phyloP scores from a whole-genome alignment of 805 yeast genomes.

The Yueomyces sinensis region DNA sequence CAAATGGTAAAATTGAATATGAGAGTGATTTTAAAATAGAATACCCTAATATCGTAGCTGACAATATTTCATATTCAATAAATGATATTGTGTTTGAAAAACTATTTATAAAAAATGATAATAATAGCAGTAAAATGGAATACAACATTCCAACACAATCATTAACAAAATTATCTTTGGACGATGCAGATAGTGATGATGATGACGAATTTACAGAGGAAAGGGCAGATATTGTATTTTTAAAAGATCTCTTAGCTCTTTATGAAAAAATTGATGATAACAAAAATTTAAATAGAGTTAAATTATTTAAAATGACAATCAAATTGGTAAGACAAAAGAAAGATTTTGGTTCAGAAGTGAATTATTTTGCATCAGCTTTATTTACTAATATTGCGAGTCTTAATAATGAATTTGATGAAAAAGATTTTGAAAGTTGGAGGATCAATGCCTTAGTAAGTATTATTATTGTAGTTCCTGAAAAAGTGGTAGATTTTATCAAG shows the following conservation, averaged over 20 bases:
- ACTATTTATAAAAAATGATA: not conserved
- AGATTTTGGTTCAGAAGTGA: constrained; percentile 45
- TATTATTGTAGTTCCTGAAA: constrained; percentile 39
- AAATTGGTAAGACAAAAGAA: constrained; percentile 53
- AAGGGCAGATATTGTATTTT: constrained; percentile 44
- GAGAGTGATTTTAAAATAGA: constrained; percentile 16
- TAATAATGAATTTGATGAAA: constrained; percentile 41
- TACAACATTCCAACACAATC: not conserved
- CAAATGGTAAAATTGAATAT: constrained; percentile 15
- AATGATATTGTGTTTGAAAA: constrained; percentile 3
- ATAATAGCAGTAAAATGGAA: not conserved
- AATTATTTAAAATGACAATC: constrained; percentile 29
- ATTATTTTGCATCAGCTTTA: constrained; percentile 42
- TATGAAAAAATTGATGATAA: constrained; percentile 28
- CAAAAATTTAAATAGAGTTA: constrained; percentile 26
- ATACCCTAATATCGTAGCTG: constrained; percentile 8
- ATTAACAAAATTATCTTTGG: not conserved
- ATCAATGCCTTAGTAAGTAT: constrained; percentile 56
- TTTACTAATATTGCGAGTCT: constrained; percentile 38
- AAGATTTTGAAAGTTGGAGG: constrained; percentile 48
- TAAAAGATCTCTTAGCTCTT: constrained; percentile 57
- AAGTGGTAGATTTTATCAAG: constrained; percentile 26
- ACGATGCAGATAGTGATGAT: constrained; percentile 14
- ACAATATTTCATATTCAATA: not conserved
- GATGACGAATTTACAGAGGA: constrained; percentile 23